Percentiles rank a stretch among this genome's conserved stretches.
phyloP scores from a whole-genome alignment of 306 rosid species.

The Boehmeria nivea region DNA sequence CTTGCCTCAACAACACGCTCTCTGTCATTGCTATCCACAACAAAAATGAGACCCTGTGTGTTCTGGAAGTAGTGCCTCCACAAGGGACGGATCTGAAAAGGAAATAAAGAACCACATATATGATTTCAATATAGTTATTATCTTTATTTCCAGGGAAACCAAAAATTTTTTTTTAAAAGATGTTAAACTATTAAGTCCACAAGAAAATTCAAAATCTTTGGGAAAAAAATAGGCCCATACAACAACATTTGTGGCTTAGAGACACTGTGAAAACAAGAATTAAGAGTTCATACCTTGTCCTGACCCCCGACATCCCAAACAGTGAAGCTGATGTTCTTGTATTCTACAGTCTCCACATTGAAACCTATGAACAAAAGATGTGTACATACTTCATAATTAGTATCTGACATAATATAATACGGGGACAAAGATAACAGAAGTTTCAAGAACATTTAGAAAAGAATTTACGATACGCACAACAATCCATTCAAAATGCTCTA shows the following conservation, averaged over 20 bases:
- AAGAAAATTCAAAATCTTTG: not conserved
- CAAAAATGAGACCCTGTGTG: constrained; percentile 99
- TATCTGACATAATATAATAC: too few species aligned
- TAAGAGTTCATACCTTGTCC: constrained; percentile 65
- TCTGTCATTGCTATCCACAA: constrained; percentile 99
- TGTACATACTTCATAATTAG: not conserved
- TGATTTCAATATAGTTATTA: not conserved
- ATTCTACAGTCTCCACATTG: constrained; percentile 98
- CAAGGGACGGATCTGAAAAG: constrained; percentile 91
- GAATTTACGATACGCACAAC: not conserved
- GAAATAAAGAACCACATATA: constrained; percentile 3
- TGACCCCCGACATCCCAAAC: constrained; percentile 99
- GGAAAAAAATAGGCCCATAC: not conserved
- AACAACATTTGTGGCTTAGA: too few species aligned
- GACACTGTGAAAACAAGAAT: constrained; percentile 16
- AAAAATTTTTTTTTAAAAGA: not conserved
- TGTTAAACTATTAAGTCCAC: too few species aligned
- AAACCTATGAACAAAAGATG: constrained; percentile 52
- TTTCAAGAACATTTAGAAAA: not conserved
- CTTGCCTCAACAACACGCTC: constrained; percentile 99
- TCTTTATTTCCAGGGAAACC: not conserved
- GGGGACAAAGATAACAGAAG: not conserved
- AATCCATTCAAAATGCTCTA: not conserved
- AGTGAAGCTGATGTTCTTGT: constrained; percentile 99
- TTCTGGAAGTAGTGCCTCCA: constrained; percentile 99